Conservation (phyloP, 108 stramenopile species). For the Asterionellopsis glacialis region DNA sequence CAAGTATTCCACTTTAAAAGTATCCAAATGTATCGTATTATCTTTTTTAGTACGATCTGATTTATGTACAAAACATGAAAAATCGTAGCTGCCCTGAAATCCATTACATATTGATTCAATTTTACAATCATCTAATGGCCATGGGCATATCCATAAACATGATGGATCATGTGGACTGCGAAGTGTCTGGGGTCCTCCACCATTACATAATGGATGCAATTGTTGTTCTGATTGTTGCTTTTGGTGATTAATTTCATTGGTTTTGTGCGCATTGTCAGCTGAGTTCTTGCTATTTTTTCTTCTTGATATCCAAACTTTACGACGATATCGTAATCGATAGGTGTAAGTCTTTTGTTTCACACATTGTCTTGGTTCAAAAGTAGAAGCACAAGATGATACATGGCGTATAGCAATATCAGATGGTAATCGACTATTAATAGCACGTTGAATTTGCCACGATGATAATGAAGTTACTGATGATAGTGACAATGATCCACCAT, state of each 20-base stretch:
- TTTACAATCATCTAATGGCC: constrained; percentile 56
- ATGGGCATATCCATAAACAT: constrained; percentile 59
- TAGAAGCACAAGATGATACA: constrained; percentile 18
- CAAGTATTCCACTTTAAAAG: constrained; percentile 10
- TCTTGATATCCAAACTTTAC: constrained; percentile 13
- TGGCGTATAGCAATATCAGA: constrained; percentile 54
- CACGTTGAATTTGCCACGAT: constrained; percentile 51
- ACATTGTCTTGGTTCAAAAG: constrained; percentile 64
- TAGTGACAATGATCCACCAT: constrained; percentile 11
- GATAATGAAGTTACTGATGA: too few relatives aligned
- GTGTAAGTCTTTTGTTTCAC: constrained; percentile 55
- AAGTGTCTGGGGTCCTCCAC: constrained; percentile 42
- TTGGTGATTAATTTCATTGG: too few relatives aligned
- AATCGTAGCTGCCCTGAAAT: constrained; percentile 60
- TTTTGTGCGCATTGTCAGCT: too few relatives aligned
- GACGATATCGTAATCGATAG: constrained; percentile 67
- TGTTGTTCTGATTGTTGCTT: too few relatives aligned
- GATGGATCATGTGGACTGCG: constrained; percentile 45
- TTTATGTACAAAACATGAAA: constrained; percentile 68
- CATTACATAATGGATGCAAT: constrained; percentile 45
- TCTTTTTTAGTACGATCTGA: constrained; percentile 33
- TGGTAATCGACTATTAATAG: constrained; percentile 72
- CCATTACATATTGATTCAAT: constrained; percentile 36
- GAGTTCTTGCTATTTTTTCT: too few relatives aligned
- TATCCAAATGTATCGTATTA: constrained; percentile 24